Conservation (phyloP, 495 filamentous ascomycete species). For the Aspergillus saccharolyticus region DNA sequence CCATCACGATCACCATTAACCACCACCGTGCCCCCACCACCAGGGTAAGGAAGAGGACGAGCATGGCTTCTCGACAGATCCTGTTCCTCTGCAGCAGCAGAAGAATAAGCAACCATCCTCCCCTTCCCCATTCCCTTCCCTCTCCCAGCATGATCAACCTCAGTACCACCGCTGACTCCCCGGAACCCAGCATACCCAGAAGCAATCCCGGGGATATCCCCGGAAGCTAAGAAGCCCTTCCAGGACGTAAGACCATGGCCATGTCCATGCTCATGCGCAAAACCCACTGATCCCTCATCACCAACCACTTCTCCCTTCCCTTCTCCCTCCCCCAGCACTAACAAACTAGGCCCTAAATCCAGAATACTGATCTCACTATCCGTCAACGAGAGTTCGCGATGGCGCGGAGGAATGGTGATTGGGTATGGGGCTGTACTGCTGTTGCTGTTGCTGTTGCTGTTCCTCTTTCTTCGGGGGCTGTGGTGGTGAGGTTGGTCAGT, state of each 20-base stretch:
- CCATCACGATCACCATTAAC: no score
- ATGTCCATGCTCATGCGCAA: no score
- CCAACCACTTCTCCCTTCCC: background rate
- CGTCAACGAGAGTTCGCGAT: slow-evolving; percentile 10
- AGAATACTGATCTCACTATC: slow-evolving; percentile 31
- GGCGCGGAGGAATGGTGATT: slow-evolving; percentile 2
- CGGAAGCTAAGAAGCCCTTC: no score
- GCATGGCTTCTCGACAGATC: no score
- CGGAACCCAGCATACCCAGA: slow-evolving; percentile 2
- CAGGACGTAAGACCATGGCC: no score
- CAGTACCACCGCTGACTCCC: no score
- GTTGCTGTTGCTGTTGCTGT: background rate
- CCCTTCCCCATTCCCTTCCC: background rate
- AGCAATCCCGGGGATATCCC: background rate
- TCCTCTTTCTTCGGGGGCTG: no score
- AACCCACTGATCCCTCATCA: no score
- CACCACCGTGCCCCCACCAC: no score
- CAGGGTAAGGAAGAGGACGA: no score
- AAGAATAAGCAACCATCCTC: slow-evolving; percentile 6
- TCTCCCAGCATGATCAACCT: background rate
- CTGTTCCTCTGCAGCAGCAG: no score
- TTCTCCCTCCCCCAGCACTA: background rate
- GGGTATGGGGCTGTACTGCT: background rate
- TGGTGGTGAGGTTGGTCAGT: no score
- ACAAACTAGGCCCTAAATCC: slow-evolving; percentile 23